Base-by-base conservation (phyloP, 2,329 filamentous ascomycete species). In the Diaporthe humulicola region DNA sequence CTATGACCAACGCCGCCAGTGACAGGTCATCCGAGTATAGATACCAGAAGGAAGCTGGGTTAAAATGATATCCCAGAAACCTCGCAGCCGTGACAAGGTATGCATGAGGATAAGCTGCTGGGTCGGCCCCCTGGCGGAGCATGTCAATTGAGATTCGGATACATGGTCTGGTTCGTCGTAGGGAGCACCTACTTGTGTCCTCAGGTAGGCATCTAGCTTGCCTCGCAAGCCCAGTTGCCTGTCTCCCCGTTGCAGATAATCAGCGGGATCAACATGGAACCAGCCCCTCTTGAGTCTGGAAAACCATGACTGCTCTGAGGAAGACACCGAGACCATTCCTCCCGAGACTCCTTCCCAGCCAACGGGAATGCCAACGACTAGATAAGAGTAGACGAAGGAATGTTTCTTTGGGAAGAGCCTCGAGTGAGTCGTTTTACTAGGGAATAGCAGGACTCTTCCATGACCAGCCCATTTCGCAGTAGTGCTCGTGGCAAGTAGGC, bases 41-140 rank as follows among this genome's bases (percentile, higher is more conserved):
- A 77, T 95, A 95, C 93, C 93, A 96, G 79, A 95, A 94, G 0
- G 93, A 95, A 3, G 93, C 92, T 0, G 93, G 93, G 78, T 95
- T 95, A 83, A 94, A 95, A 30, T 90, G 89, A 79, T 93, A 94
- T 4, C 92, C 91, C 8, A 94, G 81, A 76, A 95, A 93, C 40
- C 88, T 88, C 7, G 93, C 90, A 4, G 93, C 92, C 2, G 94
- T 95, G 30, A 94, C 86, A 5, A 96, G 85, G 78, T 95, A 95
- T 0, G 91, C 93, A 78, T 92, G 87, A 15, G 91, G 90, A 83
- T 93, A 95, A 60, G 87, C 84, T 2, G 86, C 80, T 67, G 90
- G 89, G 74, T 91, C 85, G n/a, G 91, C 85, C 17, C 87, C 86
- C 89, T 95, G 76, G 5, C 30, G 25, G 3, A 22, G 28, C 22